These are phyloP conservation scores for Blumeriella jaapii DNA, from an alignment of 2,329 filamentous ascomycete species.

Conservation along the genomic window DNA sequence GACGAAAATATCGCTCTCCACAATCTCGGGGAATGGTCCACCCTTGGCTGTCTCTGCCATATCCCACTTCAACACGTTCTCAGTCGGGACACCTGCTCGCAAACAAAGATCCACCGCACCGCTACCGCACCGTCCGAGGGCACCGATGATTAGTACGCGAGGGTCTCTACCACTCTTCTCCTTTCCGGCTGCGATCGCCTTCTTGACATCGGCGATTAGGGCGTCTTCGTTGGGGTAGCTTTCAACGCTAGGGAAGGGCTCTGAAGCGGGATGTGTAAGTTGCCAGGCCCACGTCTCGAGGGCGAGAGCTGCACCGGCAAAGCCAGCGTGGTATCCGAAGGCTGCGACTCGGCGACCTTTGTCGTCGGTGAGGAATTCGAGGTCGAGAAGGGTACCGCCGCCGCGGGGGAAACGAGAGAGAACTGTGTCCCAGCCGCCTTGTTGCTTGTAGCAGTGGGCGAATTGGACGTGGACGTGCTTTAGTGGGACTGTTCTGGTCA, in stretches of 20 bases:
- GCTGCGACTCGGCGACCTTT: conserved; percentile 56
- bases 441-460: conserved; percentile 65
- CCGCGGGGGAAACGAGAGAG: conserved; percentile 70
- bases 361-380: conserved; percentile 75
- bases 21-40: conserved; percentile 70
- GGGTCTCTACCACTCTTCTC: conserved; percentile 58
- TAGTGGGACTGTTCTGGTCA: conserved; percentile 40
- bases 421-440: conserved; percentile 67
- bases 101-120: conserved; percentile 74
- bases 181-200: conserved; percentile 53
- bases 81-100: conserved; percentile 58
- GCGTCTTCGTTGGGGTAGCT: conserved; percentile 64
- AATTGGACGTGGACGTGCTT: conserved; percentile 65
- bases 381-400: conserved; percentile 66
- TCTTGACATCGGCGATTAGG: conserved; percentile 64
- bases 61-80: conserved; percentile 60
- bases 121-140: conserved; percentile 68
- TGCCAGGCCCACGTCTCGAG: conserved; percentile 79
- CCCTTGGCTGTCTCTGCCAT: conserved; percentile 59
- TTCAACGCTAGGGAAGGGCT: conserved; percentile 53
- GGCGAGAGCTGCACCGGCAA: conserved; percentile 59
- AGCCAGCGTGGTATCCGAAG: conserved; percentile 59
- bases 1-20: conserved; percentile 64
- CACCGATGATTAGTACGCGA: conserved; percentile 74
- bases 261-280: conserved; percentile 53